Evolutionary conservation across 208 protist species (phyloP).

Genomic region (Crithidia acanthocephali): DNA sequence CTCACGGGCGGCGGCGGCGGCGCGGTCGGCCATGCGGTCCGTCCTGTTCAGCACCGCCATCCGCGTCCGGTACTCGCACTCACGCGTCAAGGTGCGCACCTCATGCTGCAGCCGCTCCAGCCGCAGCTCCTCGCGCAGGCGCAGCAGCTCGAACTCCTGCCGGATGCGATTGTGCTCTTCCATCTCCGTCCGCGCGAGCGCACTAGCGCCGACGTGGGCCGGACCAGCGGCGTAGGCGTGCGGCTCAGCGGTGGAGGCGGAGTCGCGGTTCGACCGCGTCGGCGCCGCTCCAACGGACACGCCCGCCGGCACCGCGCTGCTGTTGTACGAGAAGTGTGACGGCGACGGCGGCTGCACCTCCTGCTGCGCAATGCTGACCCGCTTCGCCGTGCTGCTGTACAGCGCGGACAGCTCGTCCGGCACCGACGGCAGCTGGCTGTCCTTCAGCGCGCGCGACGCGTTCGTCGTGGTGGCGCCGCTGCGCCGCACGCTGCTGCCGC

Average conservation of each 20-base stretch:
- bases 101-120: slow-evolving; percentile 59
- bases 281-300: neutral
- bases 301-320: slow-evolving; percentile 3
- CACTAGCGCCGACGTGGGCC: neutral
- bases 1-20: slow-evolving; percentile 31
- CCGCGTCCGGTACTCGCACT: slow-evolving; percentile 46
- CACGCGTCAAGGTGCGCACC: slow-evolving; percentile 42
- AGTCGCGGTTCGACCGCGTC: slow-evolving; percentile 2
- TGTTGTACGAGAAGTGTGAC: slow-evolving; percentile 21
- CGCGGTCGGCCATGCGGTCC: slow-evolving; percentile 32
- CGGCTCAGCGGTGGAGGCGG: slow-evolving; percentile 11
- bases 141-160: slow-evolving; percentile 37
- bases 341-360: slow-evolving; percentile 27
- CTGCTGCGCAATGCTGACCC: slow-evolving; percentile 31
- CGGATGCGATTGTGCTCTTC: slow-evolving; percentile 32
- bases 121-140: slow-evolving; percentile 40
- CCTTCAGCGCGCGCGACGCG: slow-evolving; percentile 11
- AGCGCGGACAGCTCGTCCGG: slow-evolving; percentile 24
- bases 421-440: neutral
- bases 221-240: neutral
- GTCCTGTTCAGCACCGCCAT: slow-evolving; percentile 34
- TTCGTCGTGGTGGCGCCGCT: neutral
- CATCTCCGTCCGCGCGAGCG: slow-evolving; percentile 15
- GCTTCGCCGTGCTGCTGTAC: slow-evolving; percentile 19
- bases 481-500: slow-evolving; percentile 26